Base-by-base conservation (phyloP, 345 rosid species). In the Eucalyptus decipiens region DNA sequence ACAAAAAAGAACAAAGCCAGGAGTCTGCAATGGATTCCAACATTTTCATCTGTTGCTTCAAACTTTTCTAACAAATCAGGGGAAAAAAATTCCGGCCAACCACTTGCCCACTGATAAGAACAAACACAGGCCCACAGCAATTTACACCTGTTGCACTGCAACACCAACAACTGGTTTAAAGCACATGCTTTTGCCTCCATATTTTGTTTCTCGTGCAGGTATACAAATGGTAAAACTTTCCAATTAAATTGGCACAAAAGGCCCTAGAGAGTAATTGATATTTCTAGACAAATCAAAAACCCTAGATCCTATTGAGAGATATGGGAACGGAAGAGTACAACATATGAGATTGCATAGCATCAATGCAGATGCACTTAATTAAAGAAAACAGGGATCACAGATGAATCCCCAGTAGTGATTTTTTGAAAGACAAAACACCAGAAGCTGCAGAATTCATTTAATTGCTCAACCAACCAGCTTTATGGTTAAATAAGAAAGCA, bases 121-220 rank as follows among this genome's bases (percentile, higher is more conserved):
- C 95, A 93, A 92, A 93, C 91, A 91, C 87, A 93, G 92, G 91
- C 92, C 93, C 93, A 93, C 96, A 89, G 86, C 92, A 89, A 85
- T 47, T 92, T 87, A 91, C 62, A 76, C 90, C 89, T 45, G 49
- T 90, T 89, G 51, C 90, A 80, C 72, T 87, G 16, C 40, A 50
- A 87, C 34, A 69, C 54, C 60, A 89, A 69, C 54, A 80, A 32
- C 67, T 88, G 87, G 69, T 92, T 92, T 89, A 92, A 93, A 88
- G 93, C 87, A 80, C 37, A 60, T 5, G 67, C 17, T 52, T 62
- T 72, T 76, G 83, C 76, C 80, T 48, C 86, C 86, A 49, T 80
- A 50, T 62, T 87, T 92, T 50, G 88, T 83, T 92, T 91, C 89
- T 89, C 89, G 87, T 88, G 7, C 81, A 34, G 81, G 81, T 37